These are phyloP conservation scores for Alternaria brassicicola DNA, from an alignment of 2,329 filamentous ascomycete genomes.

Conservation along the genomic window DNA sequence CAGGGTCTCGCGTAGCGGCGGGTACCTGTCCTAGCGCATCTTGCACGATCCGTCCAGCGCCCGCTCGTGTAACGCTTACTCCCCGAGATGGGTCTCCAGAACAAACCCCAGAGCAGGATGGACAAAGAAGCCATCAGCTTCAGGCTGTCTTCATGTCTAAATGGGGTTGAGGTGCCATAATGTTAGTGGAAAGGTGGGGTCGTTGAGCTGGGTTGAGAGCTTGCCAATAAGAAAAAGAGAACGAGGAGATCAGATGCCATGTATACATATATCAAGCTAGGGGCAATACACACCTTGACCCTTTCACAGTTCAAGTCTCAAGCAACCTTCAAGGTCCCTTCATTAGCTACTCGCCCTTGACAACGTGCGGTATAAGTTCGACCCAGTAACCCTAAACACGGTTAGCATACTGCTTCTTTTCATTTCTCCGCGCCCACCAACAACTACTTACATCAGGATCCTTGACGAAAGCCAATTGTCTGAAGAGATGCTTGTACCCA, in stretches of 20 bases:
- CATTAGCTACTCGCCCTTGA: conserved; percentile 5
- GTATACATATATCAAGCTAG: not conserved
- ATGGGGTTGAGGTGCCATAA: not conserved
- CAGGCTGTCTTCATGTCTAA: not conserved
- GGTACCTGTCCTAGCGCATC: conserved; percentile 1
- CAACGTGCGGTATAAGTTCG: conserved; percentile 36
- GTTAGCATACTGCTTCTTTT: conserved; percentile 7
- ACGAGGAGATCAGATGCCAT: not conserved
- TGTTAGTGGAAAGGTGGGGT: not conserved
- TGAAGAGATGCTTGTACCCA: conserved; percentile 39
- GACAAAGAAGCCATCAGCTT: too few relatives aligned
- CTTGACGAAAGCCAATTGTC: conserved; percentile 42
- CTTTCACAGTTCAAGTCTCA: not conserved
- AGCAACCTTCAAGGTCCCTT: not conserved
- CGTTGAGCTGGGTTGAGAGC: not conserved
- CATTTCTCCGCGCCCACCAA: not conserved
- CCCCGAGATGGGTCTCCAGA: not conserved
- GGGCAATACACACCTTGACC: not conserved
- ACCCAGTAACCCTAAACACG: conserved; percentile 38
- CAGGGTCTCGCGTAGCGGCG: conserved; percentile 1
- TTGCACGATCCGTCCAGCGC: not conserved
- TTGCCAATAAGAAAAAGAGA: not conserved
- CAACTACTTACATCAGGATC: conserved; percentile 43
- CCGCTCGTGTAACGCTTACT: not conserved
- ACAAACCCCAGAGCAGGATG: not conserved